These are phyloP conservation scores for Trichoderma reesei DNA, from an alignment of 495 filamentous ascomycete species.

Conservation along the genomic window DNA sequence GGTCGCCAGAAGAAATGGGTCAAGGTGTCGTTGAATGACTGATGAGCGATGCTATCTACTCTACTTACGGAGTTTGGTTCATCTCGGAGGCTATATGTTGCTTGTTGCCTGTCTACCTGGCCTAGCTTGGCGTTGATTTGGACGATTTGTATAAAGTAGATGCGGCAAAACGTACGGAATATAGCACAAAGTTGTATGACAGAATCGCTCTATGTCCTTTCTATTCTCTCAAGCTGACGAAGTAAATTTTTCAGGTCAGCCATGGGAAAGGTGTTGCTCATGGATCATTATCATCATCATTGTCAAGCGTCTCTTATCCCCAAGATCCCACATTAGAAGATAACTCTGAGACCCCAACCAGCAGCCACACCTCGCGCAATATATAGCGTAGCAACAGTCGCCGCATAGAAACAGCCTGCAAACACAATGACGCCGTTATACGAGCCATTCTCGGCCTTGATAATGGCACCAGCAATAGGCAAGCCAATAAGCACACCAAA, in stretches of 20 bases:
- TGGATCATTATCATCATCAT: too few species aligned
- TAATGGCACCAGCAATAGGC: slow-evolving; percentile 73
- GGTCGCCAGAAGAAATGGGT: neutral
- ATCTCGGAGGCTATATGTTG: neutral
- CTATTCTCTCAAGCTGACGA: too few species aligned
- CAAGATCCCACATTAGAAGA: neutral
- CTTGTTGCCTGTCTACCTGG: neutral
- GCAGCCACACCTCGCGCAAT: neutral
- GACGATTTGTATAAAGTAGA: too few species aligned
- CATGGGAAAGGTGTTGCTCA: neutral
- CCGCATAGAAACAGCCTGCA: neutral
- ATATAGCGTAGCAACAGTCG: neutral
- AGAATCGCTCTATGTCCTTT: too few species aligned
- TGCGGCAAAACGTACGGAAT: too few species aligned
- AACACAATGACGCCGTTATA: slow-evolving; percentile 4
- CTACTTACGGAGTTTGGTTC: too few species aligned
- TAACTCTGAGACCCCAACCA: neutral
- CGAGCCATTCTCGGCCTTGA: slow-evolving; percentile 25
- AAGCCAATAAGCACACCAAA: slow-evolving; percentile 82
- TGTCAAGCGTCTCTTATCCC: neutral
- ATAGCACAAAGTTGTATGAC: too few species aligned
- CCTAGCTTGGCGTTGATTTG: too few species aligned
- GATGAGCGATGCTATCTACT: too few species aligned
- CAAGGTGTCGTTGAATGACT: too few species aligned
- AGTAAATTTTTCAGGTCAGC: too few species aligned